Evolutionary conservation across 345 rosid species (phyloP).

Genomic region (Barbarea vulgaris): DNA sequence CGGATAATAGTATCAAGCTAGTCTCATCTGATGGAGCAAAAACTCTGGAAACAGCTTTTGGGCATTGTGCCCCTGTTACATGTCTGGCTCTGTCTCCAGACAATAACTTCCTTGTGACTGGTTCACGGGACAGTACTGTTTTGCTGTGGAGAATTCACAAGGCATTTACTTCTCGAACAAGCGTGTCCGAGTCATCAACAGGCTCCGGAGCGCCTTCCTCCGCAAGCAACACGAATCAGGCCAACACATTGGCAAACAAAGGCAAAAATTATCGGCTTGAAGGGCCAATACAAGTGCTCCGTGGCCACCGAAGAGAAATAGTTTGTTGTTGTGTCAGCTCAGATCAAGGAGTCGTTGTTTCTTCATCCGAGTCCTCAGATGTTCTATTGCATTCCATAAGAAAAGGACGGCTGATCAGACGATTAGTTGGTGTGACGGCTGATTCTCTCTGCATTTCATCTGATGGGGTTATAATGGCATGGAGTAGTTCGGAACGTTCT

Average conservation of each 20-base stretch:
- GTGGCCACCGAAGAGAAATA: constrained; percentile 79
- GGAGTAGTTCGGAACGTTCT: constrained; percentile 63
- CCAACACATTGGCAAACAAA: constrained; percentile 60
- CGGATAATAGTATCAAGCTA: constrained; percentile 85
- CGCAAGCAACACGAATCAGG: constrained; percentile 46
- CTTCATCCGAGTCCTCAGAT: constrained; percentile 73
- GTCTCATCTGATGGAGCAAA: constrained; percentile 89
- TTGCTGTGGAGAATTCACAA: constrained; percentile 90
- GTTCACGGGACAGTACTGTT: constrained; percentile 83
- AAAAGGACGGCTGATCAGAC: constrained; percentile 85
- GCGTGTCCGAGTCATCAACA: constrained; percentile 56
- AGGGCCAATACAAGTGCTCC: constrained; percentile 93
- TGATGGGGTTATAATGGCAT: constrained; percentile 76
- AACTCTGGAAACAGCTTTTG: constrained; percentile 82
- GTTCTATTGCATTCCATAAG: constrained; percentile 80
- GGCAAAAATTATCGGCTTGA: constrained; percentile 66
- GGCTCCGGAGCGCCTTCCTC: constrained; percentile 52
- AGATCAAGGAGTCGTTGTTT: constrained; percentile 81
- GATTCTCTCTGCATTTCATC: constrained; percentile 82
- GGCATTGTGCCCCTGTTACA: constrained; percentile 97
- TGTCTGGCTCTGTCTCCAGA: constrained; percentile 93
- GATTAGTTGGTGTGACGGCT: constrained; percentile 76
- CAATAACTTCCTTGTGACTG: constrained; percentile 83
- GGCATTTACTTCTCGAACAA: constrained; percentile 54
- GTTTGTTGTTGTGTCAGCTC: constrained; percentile 83